Conservation (phyloP, 768 basidiomycete genomes). For the Mycena sanguinolenta region DNA sequence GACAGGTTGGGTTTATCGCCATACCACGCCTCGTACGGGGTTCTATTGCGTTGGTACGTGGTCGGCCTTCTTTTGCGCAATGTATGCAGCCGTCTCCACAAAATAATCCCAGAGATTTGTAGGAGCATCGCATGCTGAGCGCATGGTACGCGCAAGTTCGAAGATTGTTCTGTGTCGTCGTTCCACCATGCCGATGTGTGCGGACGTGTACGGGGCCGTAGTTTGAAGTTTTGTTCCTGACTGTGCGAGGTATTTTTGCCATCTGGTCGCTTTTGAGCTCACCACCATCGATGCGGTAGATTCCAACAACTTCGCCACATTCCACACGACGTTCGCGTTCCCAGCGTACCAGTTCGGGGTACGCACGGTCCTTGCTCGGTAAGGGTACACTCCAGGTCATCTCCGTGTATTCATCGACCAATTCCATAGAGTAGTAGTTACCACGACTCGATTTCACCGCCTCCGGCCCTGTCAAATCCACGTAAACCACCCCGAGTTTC, state of each 20-base stretch:
- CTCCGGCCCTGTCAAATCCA: too few species aligned
- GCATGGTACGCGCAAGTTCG: background rate
- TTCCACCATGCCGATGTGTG: conserved; percentile 2
- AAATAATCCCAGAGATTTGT: conserved; percentile 6
- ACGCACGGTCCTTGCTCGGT: background rate
- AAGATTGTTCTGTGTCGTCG: background rate
- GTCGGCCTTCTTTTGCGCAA: conserved; percentile 14
- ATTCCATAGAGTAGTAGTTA: too few species aligned
- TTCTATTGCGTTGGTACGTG: too few species aligned
- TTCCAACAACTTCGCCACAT: too few species aligned
- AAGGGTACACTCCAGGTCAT: background rate
- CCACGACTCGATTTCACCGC: too few species aligned
- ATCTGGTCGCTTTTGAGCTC: too few species aligned
- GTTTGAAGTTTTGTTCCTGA: background rate
- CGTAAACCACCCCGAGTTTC: too few species aligned
- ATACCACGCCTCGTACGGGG: too few species aligned
- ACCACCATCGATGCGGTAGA: too few species aligned
- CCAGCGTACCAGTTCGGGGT: conserved; percentile 1
- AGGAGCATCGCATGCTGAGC: too few species aligned
- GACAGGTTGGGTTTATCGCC: conserved; percentile 43
- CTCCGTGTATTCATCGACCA: background rate
- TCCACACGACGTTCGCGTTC: too few species aligned
- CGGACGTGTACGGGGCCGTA: conserved; percentile 3
- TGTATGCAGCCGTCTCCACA: conserved; percentile 2
- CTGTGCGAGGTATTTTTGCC: background rate